Evolutionary conservation across 768 basidiomycete genomes (phyloP).

Genomic region (Cytidiella melzeri): DNA sequence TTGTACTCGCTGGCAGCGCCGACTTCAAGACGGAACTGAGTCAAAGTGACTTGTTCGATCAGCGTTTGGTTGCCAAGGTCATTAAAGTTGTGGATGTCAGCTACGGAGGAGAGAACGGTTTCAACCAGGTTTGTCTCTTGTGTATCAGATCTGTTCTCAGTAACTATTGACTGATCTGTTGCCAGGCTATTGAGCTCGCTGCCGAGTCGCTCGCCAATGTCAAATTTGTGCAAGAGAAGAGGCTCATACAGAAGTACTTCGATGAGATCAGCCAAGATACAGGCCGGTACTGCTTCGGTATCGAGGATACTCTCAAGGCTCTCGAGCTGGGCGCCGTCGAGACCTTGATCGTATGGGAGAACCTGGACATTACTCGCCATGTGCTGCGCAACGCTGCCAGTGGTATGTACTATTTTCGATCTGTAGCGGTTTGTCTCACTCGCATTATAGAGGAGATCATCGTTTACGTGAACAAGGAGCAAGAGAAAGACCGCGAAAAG

Average conservation of each 20-base stretch:
- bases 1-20: constrained; percentile 94
- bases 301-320: constrained; percentile 94
- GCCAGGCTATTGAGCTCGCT: constrained; percentile 91
- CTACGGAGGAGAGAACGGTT: constrained; percentile 98
- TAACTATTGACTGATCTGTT: constrained; percentile 4
- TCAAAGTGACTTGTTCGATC: constrained; percentile 95
- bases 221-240: constrained; percentile 99
- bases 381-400: constrained; percentile 87
- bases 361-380: constrained; percentile 86
- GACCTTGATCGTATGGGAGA: constrained; percentile 98
- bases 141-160: background rate
- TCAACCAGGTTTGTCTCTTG: constrained; percentile 88
- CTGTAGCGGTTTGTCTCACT: too few species aligned
- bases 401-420: constrained; percentile 58
- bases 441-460: constrained; percentile 74
- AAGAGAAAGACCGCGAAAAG: constrained; percentile 90
- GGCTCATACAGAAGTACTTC: constrained; percentile 95
- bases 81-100: constrained; percentile 99
- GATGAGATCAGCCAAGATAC: constrained; percentile 99
- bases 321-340: constrained; percentile 96
- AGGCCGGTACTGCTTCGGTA: constrained; percentile 94
- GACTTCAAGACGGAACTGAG: constrained; percentile 99
- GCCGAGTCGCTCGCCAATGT: constrained; percentile 95
- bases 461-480: constrained; percentile 71
- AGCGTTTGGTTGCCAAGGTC: constrained; percentile 78